A percentile compares a stretch with the other conserved stretches of the same genome.
phyloP scores from a whole-genome alignment of 352 stramenopile species.

The Thalassiosira mediterranea region DNA sequence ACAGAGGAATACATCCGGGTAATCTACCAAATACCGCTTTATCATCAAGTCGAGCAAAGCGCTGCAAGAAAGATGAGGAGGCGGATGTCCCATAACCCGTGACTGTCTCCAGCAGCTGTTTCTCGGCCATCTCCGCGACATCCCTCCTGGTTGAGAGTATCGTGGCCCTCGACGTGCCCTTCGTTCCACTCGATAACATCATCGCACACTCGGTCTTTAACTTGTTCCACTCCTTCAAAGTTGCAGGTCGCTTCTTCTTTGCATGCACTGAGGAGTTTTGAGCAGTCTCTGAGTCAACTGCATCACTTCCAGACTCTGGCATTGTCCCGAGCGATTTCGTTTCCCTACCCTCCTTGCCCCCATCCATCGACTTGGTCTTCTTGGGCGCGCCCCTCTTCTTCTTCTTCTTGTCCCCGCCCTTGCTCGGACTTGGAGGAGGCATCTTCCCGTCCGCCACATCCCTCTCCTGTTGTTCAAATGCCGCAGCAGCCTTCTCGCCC shows the following conservation, averaged over 20 bases:
- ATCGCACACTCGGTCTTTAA: constrained; percentile 52
- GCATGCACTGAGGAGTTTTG: neutral
- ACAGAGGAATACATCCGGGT: constrained; percentile 22
- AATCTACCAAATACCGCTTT: constrained; percentile 10
- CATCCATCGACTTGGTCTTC: constrained; percentile 21
- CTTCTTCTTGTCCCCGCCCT: constrained; percentile 63
- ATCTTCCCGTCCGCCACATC: constrained; percentile 76
- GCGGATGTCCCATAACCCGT: constrained; percentile 23
- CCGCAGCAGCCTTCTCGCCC: constrained; percentile 80
- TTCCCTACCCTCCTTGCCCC: no score
- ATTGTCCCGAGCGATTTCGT: no score
- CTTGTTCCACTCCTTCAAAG: constrained; percentile 54
- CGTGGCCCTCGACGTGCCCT: constrained; percentile 55
- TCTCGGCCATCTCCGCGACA: constrained; percentile 56
- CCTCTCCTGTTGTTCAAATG: constrained; percentile 78
- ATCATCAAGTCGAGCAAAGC: constrained; percentile 15
- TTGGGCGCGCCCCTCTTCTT: constrained; percentile 47
- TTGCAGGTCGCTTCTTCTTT: constrained; percentile 34
- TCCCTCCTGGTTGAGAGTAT: constrained; percentile 56
- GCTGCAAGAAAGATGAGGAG: constrained; percentile 41
- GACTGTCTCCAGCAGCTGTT: constrained; percentile 46
- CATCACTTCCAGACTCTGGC: no score
- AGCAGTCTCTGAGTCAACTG: neutral
- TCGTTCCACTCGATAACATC: constrained; percentile 54
- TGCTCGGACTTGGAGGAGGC: constrained; percentile 47